These are phyloP conservation scores for Candida tammaniensis DNA, from an alignment of 805 yeast genomes.

Conservation along the genomic window DNA sequence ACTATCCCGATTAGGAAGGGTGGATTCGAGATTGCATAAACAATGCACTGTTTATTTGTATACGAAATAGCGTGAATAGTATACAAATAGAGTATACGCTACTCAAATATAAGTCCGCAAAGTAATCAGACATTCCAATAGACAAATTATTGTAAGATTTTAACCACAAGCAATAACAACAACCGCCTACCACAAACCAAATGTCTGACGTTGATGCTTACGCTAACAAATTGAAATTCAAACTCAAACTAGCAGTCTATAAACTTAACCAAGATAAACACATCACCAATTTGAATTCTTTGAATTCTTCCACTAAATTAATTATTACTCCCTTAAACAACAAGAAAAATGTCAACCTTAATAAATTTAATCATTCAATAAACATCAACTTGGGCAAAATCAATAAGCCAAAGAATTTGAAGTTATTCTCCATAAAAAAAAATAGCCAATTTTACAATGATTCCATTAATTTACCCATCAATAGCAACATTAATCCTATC, in stretches of 20 bases:
- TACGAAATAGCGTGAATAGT: too few species aligned
- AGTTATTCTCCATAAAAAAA: slow-evolving; percentile 37
- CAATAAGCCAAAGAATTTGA: slow-evolving; percentile 18
- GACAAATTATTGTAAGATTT: too few species aligned
- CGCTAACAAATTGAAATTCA: slow-evolving; percentile 42
- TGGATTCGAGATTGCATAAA: too few species aligned
- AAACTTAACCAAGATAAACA: slow-evolving; percentile 29
- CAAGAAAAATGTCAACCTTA: neutral
- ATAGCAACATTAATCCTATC: neutral
- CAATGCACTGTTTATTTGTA: too few species aligned
- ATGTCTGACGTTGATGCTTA: slow-evolving; percentile 14
- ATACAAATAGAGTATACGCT: too few species aligned
- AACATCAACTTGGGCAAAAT: slow-evolving; percentile 8
- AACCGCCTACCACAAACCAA: too few species aligned
- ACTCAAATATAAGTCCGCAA: too few species aligned
- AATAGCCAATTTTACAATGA: slow-evolving; percentile 28
- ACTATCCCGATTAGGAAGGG: too few species aligned
- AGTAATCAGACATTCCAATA: too few species aligned
- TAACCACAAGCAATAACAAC: too few species aligned
- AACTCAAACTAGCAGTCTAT: slow-evolving; percentile 40
- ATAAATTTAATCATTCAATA: slow-evolving; percentile 5
- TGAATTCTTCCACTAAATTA: slow-evolving; percentile 14
- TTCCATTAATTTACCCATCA: slow-evolving; percentile 12
- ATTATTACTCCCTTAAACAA: slow-evolving; percentile 7
- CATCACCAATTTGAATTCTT: slow-evolving; percentile 4